Evolutionary conservation across 176 grass and related monocot genomes (phyloP), one percentile per base, ranked within the genome.

Genomic region (Oryza rufipogon): DNA sequence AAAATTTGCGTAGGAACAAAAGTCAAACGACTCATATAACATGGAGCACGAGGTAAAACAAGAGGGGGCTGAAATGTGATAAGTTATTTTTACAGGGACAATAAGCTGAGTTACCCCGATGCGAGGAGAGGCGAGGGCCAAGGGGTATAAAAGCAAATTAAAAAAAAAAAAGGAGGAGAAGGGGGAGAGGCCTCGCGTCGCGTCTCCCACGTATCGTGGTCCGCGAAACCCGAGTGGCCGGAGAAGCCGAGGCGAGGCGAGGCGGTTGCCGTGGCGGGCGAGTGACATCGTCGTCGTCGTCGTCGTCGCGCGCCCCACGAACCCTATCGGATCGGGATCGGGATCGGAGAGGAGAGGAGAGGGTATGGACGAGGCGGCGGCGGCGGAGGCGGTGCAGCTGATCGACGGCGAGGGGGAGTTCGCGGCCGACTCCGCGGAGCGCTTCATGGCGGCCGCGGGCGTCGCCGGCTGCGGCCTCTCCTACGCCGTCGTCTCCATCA

Each of bases 401-500:
- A 87, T 92, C 85, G 85, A 90, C 77, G 84, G 91, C 56, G 91
- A 87, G 72, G 91, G 91, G 36, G 85, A 52, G 66, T 92, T 92
- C 84, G 85, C 68, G 71, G 71, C 19, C 34, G 87, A 87, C 5
- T 63, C 84, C 19, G 79, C 85, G 11, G 91, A 92, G 81, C 84
- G 56, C 8, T 92, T 92, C 91, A 87, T 92, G 81, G 85, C 81
- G 41, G 23, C 77, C 39, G 85, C 85, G 19, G 77, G 65, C 34
- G 81, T 92, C 87, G 77, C 91, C 47, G 77, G 51, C 0, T 87
- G 84, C 54, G 91, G 91, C 4, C 84, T 92, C 87, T 92, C 91
- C 77, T 92, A 92, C 81, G 91, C 91, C 77, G 91, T 92, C 73
- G 85, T 90, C 81, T 70, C 91, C 77, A 92, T 92, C 81, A 87